phyloP scores from a whole-genome alignment of 2,329 filamentous ascomycete species.

The Teratosphaeria viscida region DNA sequence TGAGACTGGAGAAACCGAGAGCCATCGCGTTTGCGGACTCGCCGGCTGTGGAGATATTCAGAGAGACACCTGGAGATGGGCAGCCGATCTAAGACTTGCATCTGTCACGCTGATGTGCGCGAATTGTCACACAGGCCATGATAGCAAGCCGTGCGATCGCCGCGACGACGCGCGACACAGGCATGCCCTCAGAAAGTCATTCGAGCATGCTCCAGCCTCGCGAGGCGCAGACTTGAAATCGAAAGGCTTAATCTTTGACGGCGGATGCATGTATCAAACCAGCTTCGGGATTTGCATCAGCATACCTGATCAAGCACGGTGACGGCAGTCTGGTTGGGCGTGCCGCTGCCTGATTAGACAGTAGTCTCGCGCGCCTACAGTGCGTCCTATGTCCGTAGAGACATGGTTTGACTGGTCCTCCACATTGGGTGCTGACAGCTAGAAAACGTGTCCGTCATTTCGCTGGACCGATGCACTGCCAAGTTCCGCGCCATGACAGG shows the following conservation, averaged over 20 bases:
- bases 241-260: too few species aligned
- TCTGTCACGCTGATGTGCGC: neutral
- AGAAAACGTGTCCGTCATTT: neutral
- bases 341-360: neutral
- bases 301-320: neutral
- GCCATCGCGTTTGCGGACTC: conserved; percentile 64
- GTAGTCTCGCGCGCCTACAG: neutral
- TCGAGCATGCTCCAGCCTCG: neutral
- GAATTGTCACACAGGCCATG: neutral
- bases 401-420: neutral
- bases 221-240: neutral
- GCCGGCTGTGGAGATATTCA: conserved; percentile 52
- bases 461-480: too few species aligned
- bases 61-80: conserved; percentile 7
- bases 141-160: neutral
- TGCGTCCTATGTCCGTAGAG: neutral
- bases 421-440: too few species aligned
- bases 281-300: neutral
- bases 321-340: neutral
- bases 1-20: conserved; percentile 61
- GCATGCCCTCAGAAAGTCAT: too few species aligned
- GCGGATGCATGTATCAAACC: neutral
- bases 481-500: too few species aligned
- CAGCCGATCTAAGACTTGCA: neutral
- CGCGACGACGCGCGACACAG: too few species aligned